phyloP scores from a whole-genome alignment of 129 eudicot genomes.

The Heracleum sosnowskyi region DNA sequence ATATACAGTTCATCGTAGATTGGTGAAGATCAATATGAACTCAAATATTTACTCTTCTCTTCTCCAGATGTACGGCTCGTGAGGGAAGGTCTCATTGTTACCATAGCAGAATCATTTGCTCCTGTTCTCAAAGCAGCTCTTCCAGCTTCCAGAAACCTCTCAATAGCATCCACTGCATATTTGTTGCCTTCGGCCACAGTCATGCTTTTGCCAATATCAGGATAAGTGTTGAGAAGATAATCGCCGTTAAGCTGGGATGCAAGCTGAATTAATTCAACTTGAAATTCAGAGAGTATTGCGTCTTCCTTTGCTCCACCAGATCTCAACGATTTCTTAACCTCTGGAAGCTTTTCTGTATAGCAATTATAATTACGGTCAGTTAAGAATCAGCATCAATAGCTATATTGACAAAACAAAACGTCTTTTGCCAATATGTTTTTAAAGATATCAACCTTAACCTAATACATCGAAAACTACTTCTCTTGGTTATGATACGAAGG shows the following conservation, averaged over 20 bases:
- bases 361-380: background rate
- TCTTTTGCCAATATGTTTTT: background rate
- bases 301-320: conserved; percentile 42
- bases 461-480: background rate
- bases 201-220: conserved; percentile 68
- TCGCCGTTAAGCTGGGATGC: conserved; percentile 93
- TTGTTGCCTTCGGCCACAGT: conserved; percentile 59
- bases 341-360: conserved; percentile 46
- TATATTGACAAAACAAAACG: background rate
- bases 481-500: background rate
- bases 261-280: conserved; percentile 59
- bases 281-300: conserved; percentile 53
- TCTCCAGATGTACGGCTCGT: conserved; percentile 45
- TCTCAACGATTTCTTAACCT: conserved; percentile 54
- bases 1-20: background rate
- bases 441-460: background rate
- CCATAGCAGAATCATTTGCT: conserved; percentile 61
- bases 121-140: conserved; percentile 83
- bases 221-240: conserved; percentile 62
- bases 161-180: conserved; percentile 76
- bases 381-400: background rate
- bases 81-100: conserved; percentile 83
- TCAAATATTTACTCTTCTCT: background rate
- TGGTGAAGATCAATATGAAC: background rate
- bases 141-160: conserved; percentile 86